A percentile compares a stretch with the other conserved stretches of the same genome.
Conservation (phyloP, 2,329 filamentous ascomycete genomes). For the Cordyceps tenuipes region DNA sequence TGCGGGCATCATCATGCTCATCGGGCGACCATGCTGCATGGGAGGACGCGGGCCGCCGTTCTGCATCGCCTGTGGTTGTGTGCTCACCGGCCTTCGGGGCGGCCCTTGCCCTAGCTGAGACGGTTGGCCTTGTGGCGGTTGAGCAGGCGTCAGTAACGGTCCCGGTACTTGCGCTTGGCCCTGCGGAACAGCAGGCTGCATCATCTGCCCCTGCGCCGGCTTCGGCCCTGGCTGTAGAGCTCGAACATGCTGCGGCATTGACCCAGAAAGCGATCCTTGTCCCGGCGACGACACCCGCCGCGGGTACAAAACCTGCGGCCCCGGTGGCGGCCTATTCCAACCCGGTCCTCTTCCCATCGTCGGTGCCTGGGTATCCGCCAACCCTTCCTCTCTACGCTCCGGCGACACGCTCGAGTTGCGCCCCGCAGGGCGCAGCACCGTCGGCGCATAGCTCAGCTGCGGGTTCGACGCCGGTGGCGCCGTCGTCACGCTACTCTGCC, state of each 20-base stretch:
- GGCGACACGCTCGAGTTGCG: constrained; percentile 10
- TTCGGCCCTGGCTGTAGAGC: neutral
- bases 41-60: neutral
- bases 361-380: neutral
- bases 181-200: neutral
- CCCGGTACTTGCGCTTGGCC: too few species aligned
- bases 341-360: neutral
- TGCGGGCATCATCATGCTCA: neutral
- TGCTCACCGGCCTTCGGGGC: neutral
- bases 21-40: neutral
- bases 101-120: neutral
- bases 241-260: neutral
- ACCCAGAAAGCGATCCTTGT: neutral
- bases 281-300: neutral
- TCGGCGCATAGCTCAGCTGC: neutral
- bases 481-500: neutral
- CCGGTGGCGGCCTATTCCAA: neutral
- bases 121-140: neutral
- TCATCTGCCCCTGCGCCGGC: neutral
- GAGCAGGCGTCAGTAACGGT: too few species aligned
- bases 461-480: neutral
- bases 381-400: neutral
- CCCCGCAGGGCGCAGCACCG: constrained; percentile 4
- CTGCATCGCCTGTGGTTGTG: neutral
- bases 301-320: neutral